A percentile compares a stretch with the other conserved stretches of the same genome.
phyloP scores from a whole-genome alignment of 2,329 filamentous ascomycete species.

The Gaeumannomyces tritici region DNA sequence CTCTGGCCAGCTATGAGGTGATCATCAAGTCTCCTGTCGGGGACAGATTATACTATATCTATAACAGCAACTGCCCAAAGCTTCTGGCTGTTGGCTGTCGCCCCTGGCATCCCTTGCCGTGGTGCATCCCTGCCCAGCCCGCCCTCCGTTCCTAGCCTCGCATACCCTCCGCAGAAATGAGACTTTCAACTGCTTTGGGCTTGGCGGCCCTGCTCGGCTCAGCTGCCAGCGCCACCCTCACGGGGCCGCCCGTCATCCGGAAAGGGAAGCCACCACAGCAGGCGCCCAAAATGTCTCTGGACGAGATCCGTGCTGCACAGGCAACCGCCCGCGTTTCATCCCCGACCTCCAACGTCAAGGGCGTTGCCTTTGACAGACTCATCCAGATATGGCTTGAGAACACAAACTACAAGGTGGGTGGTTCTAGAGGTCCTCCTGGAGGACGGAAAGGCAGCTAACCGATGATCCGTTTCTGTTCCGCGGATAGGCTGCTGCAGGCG shows the following conservation, averaged over 20 bases:
- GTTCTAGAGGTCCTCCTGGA: not conserved
- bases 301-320: slow-evolving; percentile 27
- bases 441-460: not conserved
- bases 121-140: too few species aligned
- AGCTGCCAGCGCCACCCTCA: not conserved
- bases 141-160: too few species aligned
- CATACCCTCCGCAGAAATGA: not conserved
- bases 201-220: not conserved
- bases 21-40: too few species aligned
- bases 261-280: not conserved
- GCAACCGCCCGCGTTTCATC: slow-evolving; percentile 32
- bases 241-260: not conserved
- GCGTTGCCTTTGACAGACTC: slow-evolving; percentile 49
- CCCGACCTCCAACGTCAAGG: slow-evolving; percentile 37
- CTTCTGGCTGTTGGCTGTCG: too few species aligned
- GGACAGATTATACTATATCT: too few species aligned
- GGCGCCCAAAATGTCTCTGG: slow-evolving; percentile 1
- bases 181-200: not conserved
- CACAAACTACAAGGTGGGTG: slow-evolving; percentile 6
- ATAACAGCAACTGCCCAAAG: too few species aligned
- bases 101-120: too few species aligned
- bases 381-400: slow-evolving; percentile 57
- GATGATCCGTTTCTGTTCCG: not conserved
- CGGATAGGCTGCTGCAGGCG: slow-evolving; percentile 1
- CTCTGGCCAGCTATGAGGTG: too few species aligned